Conservation (phyloP, 164 flowering plant species). For the Litsea cubeba region DNA sequence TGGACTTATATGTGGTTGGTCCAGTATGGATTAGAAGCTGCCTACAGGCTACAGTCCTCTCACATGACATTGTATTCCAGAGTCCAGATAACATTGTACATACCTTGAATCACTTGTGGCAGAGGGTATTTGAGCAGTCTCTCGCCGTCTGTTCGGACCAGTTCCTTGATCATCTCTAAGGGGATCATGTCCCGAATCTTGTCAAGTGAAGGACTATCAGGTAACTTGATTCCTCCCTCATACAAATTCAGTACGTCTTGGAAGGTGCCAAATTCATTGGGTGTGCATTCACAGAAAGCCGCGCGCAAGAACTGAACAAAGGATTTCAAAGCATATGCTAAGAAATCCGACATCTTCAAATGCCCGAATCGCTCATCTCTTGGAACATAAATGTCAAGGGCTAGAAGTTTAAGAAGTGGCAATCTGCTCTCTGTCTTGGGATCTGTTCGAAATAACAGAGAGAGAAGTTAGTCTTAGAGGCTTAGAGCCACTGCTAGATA, state of each 20-base stretch:
- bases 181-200: slow-evolving; percentile 45
- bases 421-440: slow-evolving; percentile 58
- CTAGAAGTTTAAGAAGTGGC: slow-evolving; percentile 51
- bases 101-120: slow-evolving; percentile 66
- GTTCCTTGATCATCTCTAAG: slow-evolving; percentile 68
- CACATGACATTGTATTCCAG: too few species aligned
- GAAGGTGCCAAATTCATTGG: slow-evolving; percentile 71
- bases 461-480: background rate
- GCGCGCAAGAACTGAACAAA: slow-evolving; percentile 53
- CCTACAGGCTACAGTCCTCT: too few species aligned
- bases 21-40: too few species aligned
- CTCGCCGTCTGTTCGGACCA: slow-evolving; percentile 67
- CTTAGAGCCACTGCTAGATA: too few species aligned
- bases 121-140: slow-evolving; percentile 55
- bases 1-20: too few species aligned
- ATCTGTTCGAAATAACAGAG: slow-evolving; percentile 34
- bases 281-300: slow-evolving; percentile 48
- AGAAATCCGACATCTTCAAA: slow-evolving; percentile 83
- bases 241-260: slow-evolving; percentile 61
- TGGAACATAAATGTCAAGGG: slow-evolving; percentile 77
- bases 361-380: slow-evolving; percentile 77
- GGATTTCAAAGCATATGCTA: slow-evolving; percentile 68
- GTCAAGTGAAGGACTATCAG: slow-evolving; percentile 20
- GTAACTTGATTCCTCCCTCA: slow-evolving; percentile 57
- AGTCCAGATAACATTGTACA: background rate